These are phyloP conservation scores for Cytospora paraplurivora DNA, from an alignment of 2,329 filamentous ascomycete species.

Conservation along the genomic window DNA sequence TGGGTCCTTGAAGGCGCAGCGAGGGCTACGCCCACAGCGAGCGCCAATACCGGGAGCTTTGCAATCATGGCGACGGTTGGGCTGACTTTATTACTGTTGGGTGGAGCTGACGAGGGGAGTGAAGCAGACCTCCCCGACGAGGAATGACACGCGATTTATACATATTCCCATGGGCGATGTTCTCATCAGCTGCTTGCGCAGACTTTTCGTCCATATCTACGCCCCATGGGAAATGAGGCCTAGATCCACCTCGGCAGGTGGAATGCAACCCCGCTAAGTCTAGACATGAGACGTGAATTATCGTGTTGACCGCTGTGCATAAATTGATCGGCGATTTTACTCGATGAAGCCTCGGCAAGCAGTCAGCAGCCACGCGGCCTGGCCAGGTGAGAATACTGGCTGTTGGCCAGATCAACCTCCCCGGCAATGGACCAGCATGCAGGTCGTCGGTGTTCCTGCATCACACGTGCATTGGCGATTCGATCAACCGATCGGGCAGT, in stretches of 20 bases:
- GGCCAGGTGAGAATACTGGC: not conserved
- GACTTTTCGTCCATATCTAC: not conserved
- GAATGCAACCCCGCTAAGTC: not conserved
- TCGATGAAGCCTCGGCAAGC: not conserved
- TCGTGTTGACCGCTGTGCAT: not conserved
- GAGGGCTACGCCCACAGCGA: constrained; percentile 13
- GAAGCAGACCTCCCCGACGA: not conserved
- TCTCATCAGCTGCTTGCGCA: not conserved
- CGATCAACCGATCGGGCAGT: not conserved
- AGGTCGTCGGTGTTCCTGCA: not conserved
- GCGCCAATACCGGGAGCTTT: constrained; percentile 6
- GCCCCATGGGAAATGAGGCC: not conserved
- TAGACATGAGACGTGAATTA: not conserved
- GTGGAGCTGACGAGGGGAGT: not conserved
- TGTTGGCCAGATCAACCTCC: not conserved
- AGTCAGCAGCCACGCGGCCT: not conserved
- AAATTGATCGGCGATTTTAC: not conserved
- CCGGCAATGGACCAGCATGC: not conserved
- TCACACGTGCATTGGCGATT: not conserved
- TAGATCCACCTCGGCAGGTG: not conserved
- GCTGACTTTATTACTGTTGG: not conserved
- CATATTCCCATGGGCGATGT: not conserved
- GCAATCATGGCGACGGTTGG: constrained; percentile 5
- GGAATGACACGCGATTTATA: not conserved
- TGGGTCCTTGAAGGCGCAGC: constrained; percentile 7